phyloP scores from a whole-genome alignment of 805 yeast genomes.

The Scheffersomyces coipomensis region DNA sequence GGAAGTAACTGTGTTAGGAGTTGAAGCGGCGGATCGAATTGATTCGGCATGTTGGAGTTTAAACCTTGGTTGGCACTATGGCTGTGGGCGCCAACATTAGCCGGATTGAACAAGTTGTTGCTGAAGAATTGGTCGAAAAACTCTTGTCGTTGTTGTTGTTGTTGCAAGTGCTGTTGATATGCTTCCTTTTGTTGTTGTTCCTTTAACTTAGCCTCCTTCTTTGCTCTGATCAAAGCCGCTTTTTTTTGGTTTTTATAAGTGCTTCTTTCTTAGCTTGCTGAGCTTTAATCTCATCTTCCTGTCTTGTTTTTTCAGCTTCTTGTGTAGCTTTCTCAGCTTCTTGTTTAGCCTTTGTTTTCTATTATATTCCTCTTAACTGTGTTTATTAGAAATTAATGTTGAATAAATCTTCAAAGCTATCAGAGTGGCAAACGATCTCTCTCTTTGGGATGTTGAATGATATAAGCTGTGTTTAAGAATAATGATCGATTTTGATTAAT shows the following conservation, averaged over 20 bases:
- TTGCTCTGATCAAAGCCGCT: background rate
- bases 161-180: slow-evolving; percentile 8
- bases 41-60: no score
- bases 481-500: slow-evolving; percentile 25
- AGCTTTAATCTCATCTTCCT: background rate
- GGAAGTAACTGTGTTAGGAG: slow-evolving; percentile 9
- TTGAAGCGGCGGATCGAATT: no score
- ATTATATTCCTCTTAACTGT: no score
- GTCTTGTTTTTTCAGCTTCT: background rate
- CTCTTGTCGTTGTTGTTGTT: slow-evolving; percentile 28
- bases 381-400: background rate
- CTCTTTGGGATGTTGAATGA: slow-evolving; percentile 37
- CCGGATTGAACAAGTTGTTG: slow-evolving; percentile 3
- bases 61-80: no score
- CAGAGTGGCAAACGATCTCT: slow-evolving; percentile 4
- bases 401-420: background rate
- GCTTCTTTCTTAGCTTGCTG: slow-evolving; percentile 4
- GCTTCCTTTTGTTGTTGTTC: slow-evolving; percentile 5
- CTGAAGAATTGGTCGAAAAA: slow-evolving; percentile 21
- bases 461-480: slow-evolving; percentile 41
- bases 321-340: no score
- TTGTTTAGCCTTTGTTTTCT: no score
- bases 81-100: no score
- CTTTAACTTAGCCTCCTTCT: slow-evolving; percentile 2
- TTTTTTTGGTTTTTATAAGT: slow-evolving; percentile 5